Conservation (phyloP, 23 red algal genomes). For the Gracilariopsis chorda region DNA sequence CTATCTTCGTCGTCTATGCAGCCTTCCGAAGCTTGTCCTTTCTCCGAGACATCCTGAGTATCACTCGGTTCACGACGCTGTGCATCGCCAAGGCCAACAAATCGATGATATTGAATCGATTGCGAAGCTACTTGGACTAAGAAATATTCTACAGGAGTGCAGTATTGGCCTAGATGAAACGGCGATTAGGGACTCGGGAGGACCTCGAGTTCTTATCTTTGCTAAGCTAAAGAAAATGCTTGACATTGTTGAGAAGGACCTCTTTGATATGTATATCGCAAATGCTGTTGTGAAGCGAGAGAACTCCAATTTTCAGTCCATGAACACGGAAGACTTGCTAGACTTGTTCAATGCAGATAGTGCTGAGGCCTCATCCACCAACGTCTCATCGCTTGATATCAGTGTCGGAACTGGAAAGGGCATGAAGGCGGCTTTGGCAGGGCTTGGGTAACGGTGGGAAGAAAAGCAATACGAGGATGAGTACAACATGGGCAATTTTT, state of each 20-base stretch:
- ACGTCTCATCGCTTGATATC: not conserved
- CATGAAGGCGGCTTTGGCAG: constrained; percentile 58
- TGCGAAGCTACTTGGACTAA: constrained; percentile 71
- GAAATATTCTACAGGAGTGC: constrained; percentile 76
- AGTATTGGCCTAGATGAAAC: constrained; percentile 58
- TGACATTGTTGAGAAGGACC: constrained; percentile 85
- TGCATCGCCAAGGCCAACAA: constrained; percentile 23
- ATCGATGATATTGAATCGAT: constrained; percentile 69
- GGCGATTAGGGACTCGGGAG: constrained; percentile 25
- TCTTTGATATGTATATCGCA: constrained; percentile 77
- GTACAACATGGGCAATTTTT: constrained; percentile 72
- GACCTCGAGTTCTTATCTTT: constrained; percentile 93
- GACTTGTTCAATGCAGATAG: constrained; percentile 80
- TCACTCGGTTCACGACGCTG: constrained; percentile 12
- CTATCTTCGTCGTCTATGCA: constrained; percentile 83
- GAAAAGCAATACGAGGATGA: constrained; percentile 87
- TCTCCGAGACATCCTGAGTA: constrained; percentile 42
- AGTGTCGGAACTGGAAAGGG: constrained; percentile 32
- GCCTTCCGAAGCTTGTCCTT: constrained; percentile 83
- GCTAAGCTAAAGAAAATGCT: constrained; percentile 90
- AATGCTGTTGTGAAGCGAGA: constrained; percentile 94
- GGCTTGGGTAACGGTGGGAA: constrained; percentile 78
- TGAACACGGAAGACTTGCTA: constrained; percentile 81
- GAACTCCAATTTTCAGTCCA: constrained; percentile 80
- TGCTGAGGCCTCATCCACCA: not conserved